Percentiles rank a stretch among this genome's conserved stretches.
Evolutionary conservation across 176 grass and related monocot genomes (phyloP).

Genomic region (Eleusine coracana): DNA sequence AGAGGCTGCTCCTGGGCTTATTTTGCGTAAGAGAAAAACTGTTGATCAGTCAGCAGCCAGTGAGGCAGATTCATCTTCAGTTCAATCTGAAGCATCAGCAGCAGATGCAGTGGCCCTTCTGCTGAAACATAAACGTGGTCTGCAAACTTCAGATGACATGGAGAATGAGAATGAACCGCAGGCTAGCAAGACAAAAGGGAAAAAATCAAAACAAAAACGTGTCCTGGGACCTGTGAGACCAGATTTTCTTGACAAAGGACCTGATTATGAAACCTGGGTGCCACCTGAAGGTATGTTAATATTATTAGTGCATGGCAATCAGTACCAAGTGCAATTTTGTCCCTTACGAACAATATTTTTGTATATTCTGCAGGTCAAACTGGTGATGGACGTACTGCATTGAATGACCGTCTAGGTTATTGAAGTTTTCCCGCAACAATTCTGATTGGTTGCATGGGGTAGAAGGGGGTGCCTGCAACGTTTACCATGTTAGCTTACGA

Average conservation of each 20-base stretch:
- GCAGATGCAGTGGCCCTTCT: constrained; percentile 93
- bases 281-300: constrained; percentile 76
- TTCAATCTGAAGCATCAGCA: constrained; percentile 74
- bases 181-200: constrained; percentile 39
- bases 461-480: neutral
- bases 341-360: constrained; percentile 8
- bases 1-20: constrained; percentile 81
- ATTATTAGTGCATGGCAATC: constrained; percentile 3
- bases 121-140: constrained; percentile 81
- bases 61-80: constrained; percentile 49
- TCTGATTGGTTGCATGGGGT: neutral
- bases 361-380: constrained; percentile 80
- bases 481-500: neutral
- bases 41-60: constrained; percentile 25
- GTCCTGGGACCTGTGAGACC: constrained; percentile 80
- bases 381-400: constrained; percentile 83
- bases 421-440: constrained; percentile 27
- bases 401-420: constrained; percentile 95
- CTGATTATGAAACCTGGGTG: constrained; percentile 84
- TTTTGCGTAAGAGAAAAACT: constrained; percentile 79
- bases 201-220: constrained; percentile 69
- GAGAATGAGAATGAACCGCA: constrained; percentile 38
- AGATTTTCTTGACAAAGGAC: constrained; percentile 61
- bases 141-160: constrained; percentile 57
- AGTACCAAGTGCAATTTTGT: neutral